Conservation (phyloP, 1,284 basidiomycete species). For the Moesziomyces parantarcticus region DNA sequence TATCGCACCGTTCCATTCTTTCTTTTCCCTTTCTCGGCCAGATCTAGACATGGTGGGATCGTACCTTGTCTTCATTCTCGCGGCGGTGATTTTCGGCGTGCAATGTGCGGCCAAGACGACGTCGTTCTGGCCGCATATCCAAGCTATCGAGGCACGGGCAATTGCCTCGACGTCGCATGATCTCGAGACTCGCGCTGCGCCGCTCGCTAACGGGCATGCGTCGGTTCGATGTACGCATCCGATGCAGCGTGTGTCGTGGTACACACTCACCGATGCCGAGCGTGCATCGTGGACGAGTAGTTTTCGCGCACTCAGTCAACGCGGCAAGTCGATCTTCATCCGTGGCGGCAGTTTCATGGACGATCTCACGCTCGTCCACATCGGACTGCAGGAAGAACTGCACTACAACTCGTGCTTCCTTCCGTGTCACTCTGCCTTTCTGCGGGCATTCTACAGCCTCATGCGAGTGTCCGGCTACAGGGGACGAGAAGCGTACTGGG, state of each 20-base stretch:
- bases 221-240: conserved; percentile 33
- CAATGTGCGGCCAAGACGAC: conserved; percentile 9
- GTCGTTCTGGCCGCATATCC: conserved; percentile 18
- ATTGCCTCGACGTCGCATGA: neutral
- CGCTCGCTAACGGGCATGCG: neutral
- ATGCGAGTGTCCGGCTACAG: conserved; percentile 32
- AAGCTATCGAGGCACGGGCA: conserved; percentile 8
- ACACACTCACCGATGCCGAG: conserved; percentile 14
- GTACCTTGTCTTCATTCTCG: neutral
- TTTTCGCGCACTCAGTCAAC: conserved; percentile 6
- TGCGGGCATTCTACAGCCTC: conserved; percentile 28
- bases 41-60: neutral
- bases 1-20: no score
- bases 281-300: conserved; percentile 12
- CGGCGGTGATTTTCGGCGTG: neutral
- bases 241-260: conserved; percentile 30
- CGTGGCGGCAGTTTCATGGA: conserved; percentile 26
- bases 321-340: conserved; percentile 32
- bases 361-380: conserved; percentile 33
- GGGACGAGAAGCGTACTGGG: conserved; percentile 36
- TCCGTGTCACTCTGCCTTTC: conserved; percentile 29
- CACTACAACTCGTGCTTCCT: conserved; percentile 44
- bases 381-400: conserved; percentile 37
- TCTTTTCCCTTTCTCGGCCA: no score
- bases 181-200: neutral